Evolutionary conservation across 441 rosid species (phyloP).

Genomic region (Metrosideros polymorpha): DNA sequence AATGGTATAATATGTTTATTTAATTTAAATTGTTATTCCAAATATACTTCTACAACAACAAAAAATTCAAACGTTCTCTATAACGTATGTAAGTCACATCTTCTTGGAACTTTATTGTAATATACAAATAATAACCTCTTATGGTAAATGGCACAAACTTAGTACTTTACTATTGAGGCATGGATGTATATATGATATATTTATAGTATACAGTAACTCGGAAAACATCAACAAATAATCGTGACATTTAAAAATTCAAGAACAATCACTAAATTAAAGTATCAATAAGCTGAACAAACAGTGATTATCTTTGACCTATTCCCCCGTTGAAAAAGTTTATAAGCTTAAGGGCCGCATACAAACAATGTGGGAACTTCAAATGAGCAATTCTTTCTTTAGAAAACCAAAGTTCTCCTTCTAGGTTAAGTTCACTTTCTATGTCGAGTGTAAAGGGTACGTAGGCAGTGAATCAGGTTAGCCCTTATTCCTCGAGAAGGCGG

Average conservation of each 20-base stretch:
- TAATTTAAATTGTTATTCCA: background rate
- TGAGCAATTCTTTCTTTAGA: background rate
- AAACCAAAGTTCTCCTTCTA: background rate
- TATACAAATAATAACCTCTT: background rate
- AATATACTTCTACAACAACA: background rate
- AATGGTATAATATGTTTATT: background rate
- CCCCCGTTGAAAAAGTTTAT: background rate
- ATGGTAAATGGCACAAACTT: background rate
- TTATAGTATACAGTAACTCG: background rate
- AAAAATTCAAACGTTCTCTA: background rate
- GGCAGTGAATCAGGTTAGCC: background rate
- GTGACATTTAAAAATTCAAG: background rate
- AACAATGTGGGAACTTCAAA: background rate
- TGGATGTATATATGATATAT: background rate
- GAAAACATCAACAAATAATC: background rate
- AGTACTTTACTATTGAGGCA: background rate
- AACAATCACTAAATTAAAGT: background rate
- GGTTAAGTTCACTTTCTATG: background rate
- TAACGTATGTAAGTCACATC: background rate
- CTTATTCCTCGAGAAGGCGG: background rate
- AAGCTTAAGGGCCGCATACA: background rate
- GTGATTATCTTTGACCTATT: background rate
- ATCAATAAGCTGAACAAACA: background rate
- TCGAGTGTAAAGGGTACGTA: background rate
- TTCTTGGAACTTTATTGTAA: background rate